phyloP scores from a whole-genome alignment of 176 grass and related monocot genomes.

The Zoysia japonica region DNA sequence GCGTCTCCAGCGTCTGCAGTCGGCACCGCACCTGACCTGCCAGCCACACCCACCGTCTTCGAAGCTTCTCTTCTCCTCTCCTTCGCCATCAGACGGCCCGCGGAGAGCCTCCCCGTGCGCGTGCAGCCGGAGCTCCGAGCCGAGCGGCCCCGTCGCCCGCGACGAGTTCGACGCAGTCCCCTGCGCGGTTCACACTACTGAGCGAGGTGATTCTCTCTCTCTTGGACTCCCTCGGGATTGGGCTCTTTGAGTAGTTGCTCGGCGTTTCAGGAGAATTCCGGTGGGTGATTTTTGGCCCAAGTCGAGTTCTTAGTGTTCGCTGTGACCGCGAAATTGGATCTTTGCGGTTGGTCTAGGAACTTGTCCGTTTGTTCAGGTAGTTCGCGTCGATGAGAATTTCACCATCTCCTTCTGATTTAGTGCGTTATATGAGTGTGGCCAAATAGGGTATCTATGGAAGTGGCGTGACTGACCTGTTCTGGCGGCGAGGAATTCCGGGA shows the following conservation, averaged over 20 bases:
- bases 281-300: neutral
- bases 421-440: neutral
- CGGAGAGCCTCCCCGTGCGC: constrained; percentile 11
- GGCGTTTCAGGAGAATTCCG: constrained; percentile 33
- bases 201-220: constrained; percentile 38
- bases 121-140: neutral
- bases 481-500: neutral
- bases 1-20: neutral
- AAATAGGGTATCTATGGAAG: neutral
- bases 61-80: constrained; percentile 35
- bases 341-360: neutral
- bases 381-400: neutral
- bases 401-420: neutral
- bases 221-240: neutral
- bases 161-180: neutral
- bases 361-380: constrained; percentile 6
- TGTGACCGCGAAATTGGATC: constrained; percentile 5
- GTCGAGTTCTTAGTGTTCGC: neutral
- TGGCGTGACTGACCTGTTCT: neutral
- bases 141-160: neutral
- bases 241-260: neutral
- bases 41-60: constrained; percentile 26
- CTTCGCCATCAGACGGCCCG: neutral
- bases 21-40: constrained; percentile 10
- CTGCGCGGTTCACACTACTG: neutral